Conservation (phyloP, 805 yeast genomes). For the Candida chauliodis region DNA sequence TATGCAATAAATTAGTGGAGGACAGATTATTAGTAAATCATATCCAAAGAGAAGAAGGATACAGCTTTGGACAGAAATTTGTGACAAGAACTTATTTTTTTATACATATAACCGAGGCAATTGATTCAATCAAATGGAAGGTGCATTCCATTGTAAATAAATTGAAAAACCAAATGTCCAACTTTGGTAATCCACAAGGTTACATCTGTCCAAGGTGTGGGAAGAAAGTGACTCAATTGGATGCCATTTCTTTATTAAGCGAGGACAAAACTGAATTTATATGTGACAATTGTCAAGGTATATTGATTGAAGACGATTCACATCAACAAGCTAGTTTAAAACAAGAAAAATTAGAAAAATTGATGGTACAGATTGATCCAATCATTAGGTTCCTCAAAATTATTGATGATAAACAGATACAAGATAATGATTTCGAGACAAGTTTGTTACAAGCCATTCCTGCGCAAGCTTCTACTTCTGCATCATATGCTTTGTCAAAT, state of each 20-base stretch:
- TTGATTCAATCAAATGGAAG: slow-evolving; percentile 95
- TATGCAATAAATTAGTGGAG: slow-evolving; percentile 77
- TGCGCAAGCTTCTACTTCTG: slow-evolving; percentile 65
- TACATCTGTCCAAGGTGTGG: slow-evolving; percentile 86
- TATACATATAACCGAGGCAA: slow-evolving; percentile 87
- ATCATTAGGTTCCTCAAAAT: slow-evolving; percentile 73
- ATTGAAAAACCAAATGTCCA: slow-evolving; percentile 78
- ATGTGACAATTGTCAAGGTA: slow-evolving; percentile 79
- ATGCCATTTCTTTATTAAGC: slow-evolving; percentile 77
- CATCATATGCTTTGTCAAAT: slow-evolving; percentile 64
- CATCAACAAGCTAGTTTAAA: slow-evolving; percentile 76
- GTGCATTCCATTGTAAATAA: slow-evolving; percentile 79
- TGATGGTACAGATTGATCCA: slow-evolving; percentile 89
- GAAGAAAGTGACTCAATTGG: slow-evolving; percentile 77
- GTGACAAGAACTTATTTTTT: slow-evolving; percentile 78
- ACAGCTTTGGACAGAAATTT: slow-evolving; percentile 56
- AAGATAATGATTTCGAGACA: slow-evolving; percentile 38
- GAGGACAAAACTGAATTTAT: slow-evolving; percentile 77
- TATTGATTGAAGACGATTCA: slow-evolving; percentile 82
- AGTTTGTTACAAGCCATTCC: slow-evolving; percentile 82
- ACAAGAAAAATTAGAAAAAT: slow-evolving; percentile 74
- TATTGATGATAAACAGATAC: slow-evolving; percentile 38
- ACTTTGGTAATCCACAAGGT: slow-evolving; percentile 88
- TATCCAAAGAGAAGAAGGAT: slow-evolving; percentile 53
- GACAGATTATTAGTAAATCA: slow-evolving; percentile 76